These are phyloP conservation scores for Prinsepia uniflora DNA, from an alignment of 306 rosid genomes.

Conservation along the genomic window DNA sequence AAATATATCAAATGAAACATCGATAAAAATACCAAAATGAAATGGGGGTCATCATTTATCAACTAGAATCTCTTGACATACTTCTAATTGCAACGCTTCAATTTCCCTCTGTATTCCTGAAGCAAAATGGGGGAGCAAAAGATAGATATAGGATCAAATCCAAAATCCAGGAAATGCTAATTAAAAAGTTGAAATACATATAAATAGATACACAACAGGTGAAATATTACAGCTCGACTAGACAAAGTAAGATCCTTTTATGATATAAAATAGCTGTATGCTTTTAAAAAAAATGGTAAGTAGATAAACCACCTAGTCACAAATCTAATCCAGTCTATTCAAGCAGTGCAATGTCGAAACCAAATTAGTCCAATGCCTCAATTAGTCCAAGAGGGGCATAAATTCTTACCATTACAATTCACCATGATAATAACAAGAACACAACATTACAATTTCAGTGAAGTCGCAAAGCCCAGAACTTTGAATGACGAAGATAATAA, in stretches of 20 bases:
- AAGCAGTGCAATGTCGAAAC: not conserved
- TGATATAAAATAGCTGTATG: no score
- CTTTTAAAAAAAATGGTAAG: no score
- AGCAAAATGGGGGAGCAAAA: no score
- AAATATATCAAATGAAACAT: conserved; percentile 26
- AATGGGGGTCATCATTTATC: no score
- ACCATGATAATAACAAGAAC: not conserved
- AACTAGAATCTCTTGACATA: no score
- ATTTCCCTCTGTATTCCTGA: no score
- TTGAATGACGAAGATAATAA: not conserved
- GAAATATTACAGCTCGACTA: not conserved
- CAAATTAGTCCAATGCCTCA: not conserved
- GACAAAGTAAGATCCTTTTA: not conserved
- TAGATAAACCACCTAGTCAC: not conserved
- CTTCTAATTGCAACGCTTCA: no score
- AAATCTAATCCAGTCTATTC: not conserved
- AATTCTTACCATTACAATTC: not conserved
- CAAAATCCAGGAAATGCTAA: not conserved
- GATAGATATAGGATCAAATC: no score
- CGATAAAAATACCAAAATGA: conserved; percentile 29
- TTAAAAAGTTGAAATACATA: not conserved
- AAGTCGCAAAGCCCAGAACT: not conserved
- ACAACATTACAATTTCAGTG: not conserved
- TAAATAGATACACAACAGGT: not conserved
- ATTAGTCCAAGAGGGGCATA: not conserved